Conservation (phyloP, 805 yeast genomes). For the Cephaloascus fragrans region DNA sequence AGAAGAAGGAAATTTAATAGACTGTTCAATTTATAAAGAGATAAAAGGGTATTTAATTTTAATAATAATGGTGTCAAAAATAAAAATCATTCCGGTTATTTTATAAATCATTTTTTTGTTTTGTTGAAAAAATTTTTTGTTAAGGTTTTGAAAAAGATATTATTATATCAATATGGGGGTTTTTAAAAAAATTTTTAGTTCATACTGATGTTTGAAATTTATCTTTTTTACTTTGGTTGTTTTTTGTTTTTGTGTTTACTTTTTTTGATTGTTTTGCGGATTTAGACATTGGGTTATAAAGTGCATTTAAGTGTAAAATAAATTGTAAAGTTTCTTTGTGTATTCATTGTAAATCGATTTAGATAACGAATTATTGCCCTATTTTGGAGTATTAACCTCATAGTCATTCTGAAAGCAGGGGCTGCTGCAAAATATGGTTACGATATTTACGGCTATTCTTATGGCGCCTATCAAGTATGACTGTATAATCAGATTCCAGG, state of each 20-base stretch:
- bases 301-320: slow-evolving; percentile 1
- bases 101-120: not conserved
- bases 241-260: not conserved
- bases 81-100: not conserved
- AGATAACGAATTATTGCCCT: no score
- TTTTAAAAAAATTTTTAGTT: slow-evolving; percentile 1
- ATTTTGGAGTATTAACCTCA: no score
- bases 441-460: no score
- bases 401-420: no score
- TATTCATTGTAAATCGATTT: no score
- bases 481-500: no score
- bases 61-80: not conserved
- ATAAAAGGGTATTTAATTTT: not conserved
- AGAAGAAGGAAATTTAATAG: not conserved
- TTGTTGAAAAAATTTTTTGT: not conserved
- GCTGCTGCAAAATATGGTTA: no score
- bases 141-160: not conserved
- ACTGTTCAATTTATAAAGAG: not conserved
- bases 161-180: slow-evolving; percentile 1
- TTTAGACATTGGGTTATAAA: slow-evolving; percentile 1
- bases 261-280: slow-evolving; percentile 1
- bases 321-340: no score
- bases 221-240: not conserved
- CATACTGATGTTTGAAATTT: slow-evolving; percentile 1
- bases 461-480: no score